Evolutionary conservation across 2,329 filamentous ascomycete genomes (phyloP), one percentile per base, ranked within the genome.

Genomic region (Colletotrichum lupini): DNA sequence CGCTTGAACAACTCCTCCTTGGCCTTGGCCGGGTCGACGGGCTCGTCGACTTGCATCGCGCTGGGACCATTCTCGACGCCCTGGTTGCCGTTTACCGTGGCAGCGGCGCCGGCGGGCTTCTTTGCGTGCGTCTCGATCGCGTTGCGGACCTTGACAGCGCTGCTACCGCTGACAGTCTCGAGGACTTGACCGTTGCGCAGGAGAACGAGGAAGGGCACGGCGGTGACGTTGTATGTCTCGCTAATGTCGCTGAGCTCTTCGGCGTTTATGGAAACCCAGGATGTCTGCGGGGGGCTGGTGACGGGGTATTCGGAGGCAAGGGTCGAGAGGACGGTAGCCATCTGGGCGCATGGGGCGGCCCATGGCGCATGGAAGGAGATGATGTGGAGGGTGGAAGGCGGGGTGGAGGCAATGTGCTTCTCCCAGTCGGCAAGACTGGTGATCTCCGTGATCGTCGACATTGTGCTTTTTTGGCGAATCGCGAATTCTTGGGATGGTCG

Each of bases 331-430:
- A 98, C 93, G 63, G 92, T 93, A 77, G 90, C 91, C 95, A 98
- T 98, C 85, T 98, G 95, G 75, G 94, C 92, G 87, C 97, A 98
- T 58, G 97, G 97, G 73, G 95, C 95, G 35, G 97, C 97, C 97
- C 97, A 99, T 76, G 95, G 94, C 24, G 97, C 95, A 83, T 98
- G 94, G 88, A 99, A 99, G 82, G 95, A 98, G 80, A 97, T 91
- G 80, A 98, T 88, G 75, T 96, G 88, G 73, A 98, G 90, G 19
- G 93, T 91, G 19, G 92, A 89, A 2, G 92, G 80, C 12, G 94
- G 90, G 16, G 95, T 87, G 55, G 90, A 87, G 75, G 88, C 86
- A 75, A 94, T 86, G 80, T 93, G 88, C 76, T 90, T 85, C 76
- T 92, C 87, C 91, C 97, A 98, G 78, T 92, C 91, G 77, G 88